A percentile compares a stretch with the other conserved stretches of the same genome.
Evolutionary conservation across 257 asterid genomes (phyloP).

Genomic region (Penstemon barbatus): DNA sequence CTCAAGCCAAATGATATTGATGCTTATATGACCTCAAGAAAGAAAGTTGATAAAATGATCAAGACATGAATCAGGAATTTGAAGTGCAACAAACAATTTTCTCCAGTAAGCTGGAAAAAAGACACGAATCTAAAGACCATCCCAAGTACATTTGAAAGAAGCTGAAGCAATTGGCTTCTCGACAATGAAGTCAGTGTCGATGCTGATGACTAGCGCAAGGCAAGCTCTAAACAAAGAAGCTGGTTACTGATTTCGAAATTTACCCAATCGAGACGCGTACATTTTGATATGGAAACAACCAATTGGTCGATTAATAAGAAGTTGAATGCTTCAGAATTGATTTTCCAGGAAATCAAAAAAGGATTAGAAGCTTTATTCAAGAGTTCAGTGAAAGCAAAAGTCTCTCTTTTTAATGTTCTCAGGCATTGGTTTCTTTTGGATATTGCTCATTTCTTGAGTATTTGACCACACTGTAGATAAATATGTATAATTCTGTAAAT

Average conservation of each 20-base stretch:
- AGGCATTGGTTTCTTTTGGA: conserved; percentile 20
- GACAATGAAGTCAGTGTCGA: conserved; percentile 15
- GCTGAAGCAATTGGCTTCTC: conserved; percentile 21
- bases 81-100: not conserved
- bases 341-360: conserved; percentile 17
- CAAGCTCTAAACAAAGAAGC: not conserved
- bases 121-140: not conserved
- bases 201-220: conserved; percentile 19
- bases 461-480: not conserved
- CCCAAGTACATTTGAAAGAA: conserved; percentile 15
- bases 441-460: not conserved
- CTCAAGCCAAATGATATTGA: conserved; percentile 20
- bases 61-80: conserved; percentile 25
- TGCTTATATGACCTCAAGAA: conserved; percentile 26
- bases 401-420: conserved; percentile 25
- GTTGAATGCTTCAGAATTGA: conserved; percentile 10
- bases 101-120: not conserved
- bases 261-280: conserved; percentile 1
- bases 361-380: conserved; percentile 11
- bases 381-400: conserved; percentile 23
- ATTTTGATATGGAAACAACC: not conserved
- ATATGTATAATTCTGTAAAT: not conserved
- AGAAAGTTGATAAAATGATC: conserved; percentile 22
- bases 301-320: not conserved
- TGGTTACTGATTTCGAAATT: conserved; percentile 35